A percentile compares a stretch with the other conserved stretches of the same genome.
Conservation (phyloP, 805 yeast genomes). For the Cyberlindnera amylophila region DNA sequence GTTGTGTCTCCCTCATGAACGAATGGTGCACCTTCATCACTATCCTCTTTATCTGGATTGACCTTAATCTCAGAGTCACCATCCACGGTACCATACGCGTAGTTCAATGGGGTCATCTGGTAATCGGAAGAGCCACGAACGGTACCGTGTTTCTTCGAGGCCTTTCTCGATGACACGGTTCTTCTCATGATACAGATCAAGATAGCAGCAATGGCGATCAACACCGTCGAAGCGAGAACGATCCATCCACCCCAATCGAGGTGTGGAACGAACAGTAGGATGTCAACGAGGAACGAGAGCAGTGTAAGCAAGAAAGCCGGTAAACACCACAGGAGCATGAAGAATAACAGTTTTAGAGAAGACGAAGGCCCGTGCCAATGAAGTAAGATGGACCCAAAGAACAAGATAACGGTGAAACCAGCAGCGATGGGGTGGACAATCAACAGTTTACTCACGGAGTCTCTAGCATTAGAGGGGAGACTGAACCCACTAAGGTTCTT, state of each 20-base stretch:
- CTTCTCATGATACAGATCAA: conserved; percentile 71
- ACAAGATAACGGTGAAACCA: conserved; percentile 46
- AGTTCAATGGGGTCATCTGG: conserved; percentile 25
- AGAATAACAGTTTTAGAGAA: conserved; percentile 42
- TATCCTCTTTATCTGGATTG: conserved; percentile 14
- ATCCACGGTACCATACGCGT: conserved; percentile 28
- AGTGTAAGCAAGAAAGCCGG: conserved; percentile 68
- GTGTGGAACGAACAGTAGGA: conserved; percentile 71
- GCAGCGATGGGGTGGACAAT: conserved; percentile 67
- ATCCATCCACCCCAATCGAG: conserved; percentile 86
- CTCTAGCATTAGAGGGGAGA: conserved; percentile 58
- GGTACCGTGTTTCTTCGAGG: conserved; percentile 12
- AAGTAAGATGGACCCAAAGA: conserved; percentile 38
- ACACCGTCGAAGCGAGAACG: conserved; percentile 61
- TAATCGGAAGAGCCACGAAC: conserved; percentile 15
- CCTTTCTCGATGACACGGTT: conserved; percentile 41
- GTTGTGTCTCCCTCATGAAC: conserved; percentile 14
- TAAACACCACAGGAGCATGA: conserved; percentile 54
- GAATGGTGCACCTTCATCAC: conserved; percentile 19
- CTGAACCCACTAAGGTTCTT: conserved; percentile 37
- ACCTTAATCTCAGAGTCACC: conserved; percentile 17
- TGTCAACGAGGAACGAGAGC: conserved; percentile 77
- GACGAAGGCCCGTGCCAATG: conserved; percentile 34
- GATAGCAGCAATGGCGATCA: conserved; percentile 61
- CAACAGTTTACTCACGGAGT: conserved; percentile 53